phyloP scores from a whole-genome alignment of 176 grass and related monocot species.

The Cenchrus fungigraminus region DNA sequence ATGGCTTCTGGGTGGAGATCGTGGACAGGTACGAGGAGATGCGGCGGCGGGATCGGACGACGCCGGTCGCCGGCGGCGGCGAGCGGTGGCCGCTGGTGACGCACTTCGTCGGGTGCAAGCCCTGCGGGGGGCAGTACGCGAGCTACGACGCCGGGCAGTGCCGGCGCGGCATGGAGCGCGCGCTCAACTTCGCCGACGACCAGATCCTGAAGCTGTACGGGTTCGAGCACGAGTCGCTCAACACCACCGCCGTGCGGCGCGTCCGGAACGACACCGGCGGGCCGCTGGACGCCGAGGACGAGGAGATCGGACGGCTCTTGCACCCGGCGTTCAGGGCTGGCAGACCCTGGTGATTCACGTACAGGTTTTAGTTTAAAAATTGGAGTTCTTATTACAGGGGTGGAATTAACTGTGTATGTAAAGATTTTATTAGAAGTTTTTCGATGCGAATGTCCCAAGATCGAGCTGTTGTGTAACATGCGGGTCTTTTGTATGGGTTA shows the following conservation, averaged over 20 bases:
- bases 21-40: slow-evolving; percentile 87
- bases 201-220: slow-evolving; percentile 85
- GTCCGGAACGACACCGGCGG: slow-evolving; percentile 58
- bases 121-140: slow-evolving; percentile 59
- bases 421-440: neutral
- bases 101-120: slow-evolving; percentile 97
- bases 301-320: slow-evolving; percentile 62
- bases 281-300: slow-evolving; percentile 64
- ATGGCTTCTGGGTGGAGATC: slow-evolving; percentile 72
- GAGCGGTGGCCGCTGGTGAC: slow-evolving; percentile 94
- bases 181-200: slow-evolving; percentile 90
- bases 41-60: slow-evolving; percentile 45
- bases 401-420: neutral
- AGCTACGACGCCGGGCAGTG: slow-evolving; percentile 57
- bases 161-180: slow-evolving; percentile 71
- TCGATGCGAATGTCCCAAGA: neutral
- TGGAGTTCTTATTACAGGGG: neutral
- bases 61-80: slow-evolving; percentile 52
- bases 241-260: slow-evolving; percentile 58
- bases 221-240: slow-evolving; percentile 73
- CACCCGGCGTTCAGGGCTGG: slow-evolving; percentile 63
- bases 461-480: no score
- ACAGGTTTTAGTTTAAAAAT: neutral
- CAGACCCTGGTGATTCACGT: slow-evolving; percentile 1
- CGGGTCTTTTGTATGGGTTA: no score